phyloP scores from a whole-genome alignment of 352 stramenopile genomes.

The Blastocystis sp. region DNA sequence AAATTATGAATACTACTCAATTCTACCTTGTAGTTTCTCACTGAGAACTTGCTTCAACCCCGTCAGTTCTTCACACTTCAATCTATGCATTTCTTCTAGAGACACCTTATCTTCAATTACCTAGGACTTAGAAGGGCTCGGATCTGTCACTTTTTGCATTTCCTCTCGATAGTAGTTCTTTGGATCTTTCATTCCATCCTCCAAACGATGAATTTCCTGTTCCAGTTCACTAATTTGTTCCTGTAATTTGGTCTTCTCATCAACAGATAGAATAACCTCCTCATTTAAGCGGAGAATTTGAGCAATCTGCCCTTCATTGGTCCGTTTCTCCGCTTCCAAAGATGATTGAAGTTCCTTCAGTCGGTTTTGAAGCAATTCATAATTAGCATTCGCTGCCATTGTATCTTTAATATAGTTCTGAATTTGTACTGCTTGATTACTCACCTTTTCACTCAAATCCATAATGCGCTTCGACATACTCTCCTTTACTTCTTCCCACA shows the following conservation, averaged over 20 bases:
- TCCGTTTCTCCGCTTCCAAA: slow-evolving; percentile 23
- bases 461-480: slow-evolving; percentile 41
- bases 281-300: slow-evolving; percentile 43
- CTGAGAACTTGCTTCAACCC: background rate
- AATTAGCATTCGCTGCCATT: background rate
- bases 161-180: slow-evolving; percentile 43
- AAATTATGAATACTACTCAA: background rate
- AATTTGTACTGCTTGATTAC: background rate
- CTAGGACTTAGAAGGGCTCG: background rate
- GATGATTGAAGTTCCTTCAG: background rate
- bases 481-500: slow-evolving; percentile 51
- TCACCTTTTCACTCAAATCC: slow-evolving; percentile 33
- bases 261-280: slow-evolving; percentile 31
- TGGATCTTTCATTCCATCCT: background rate
- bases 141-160: background rate
- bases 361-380: background rate
- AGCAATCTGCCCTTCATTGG: slow-evolving; percentile 1
- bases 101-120: slow-evolving; percentile 6
- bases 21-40: background rate
- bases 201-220: background rate
- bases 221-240: background rate
- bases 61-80: slow-evolving; percentile 27
- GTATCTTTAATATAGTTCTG: background rate
- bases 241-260: slow-evolving; percentile 21
- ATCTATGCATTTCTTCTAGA: background rate